phyloP scores from a whole-genome alignment of 129 eudicot species.

The Centaurea solstitialis region DNA sequence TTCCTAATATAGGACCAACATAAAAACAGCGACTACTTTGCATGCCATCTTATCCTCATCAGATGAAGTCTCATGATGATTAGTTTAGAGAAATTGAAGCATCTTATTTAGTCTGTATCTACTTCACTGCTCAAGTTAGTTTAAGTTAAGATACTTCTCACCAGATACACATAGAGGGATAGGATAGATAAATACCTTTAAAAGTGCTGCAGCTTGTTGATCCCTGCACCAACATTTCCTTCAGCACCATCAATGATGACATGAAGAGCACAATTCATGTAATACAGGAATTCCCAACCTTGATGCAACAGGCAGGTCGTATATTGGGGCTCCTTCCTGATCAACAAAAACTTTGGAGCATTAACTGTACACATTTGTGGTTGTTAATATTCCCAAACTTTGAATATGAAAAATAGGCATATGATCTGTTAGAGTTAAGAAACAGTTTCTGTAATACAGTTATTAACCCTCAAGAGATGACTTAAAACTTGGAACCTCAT shows the following conservation, averaged over 20 bases:
- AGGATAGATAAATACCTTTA: conserved; percentile 26
- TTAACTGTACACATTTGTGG: conserved; percentile 17
- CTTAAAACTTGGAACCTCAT: not conserved
- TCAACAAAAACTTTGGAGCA: conserved; percentile 11
- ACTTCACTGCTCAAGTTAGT: not conserved
- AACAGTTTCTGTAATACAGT: not conserved
- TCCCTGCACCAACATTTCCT: conserved; percentile 16
- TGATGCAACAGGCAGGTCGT: conserved; percentile 12
- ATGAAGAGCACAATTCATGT: not conserved
- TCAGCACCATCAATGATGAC: conserved; percentile 1
- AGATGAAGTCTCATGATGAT: too few relatives aligned
- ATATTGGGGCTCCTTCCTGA: conserved; percentile 9
- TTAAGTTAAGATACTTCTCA: not conserved
- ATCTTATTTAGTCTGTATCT: too few relatives aligned
- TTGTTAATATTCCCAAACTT: conserved; percentile 2
- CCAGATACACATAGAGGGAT: not conserved
- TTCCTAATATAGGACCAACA: not conserved
- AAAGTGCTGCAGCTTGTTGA: conserved; percentile 20
- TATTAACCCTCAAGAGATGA: not conserved
- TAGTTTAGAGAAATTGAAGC: not conserved
- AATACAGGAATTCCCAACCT: conserved; percentile 10
- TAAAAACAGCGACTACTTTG: not conserved
- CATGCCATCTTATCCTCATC: too few relatives aligned
- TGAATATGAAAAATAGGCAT: not conserved
- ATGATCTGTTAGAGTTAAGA: not conserved